A percentile compares a stretch with the other conserved stretches of the same genome.
These are phyloP conservation scores for Elsinoe batatas DNA, from an alignment of 2,329 filamentous ascomycete species.

Conservation along the genomic window DNA sequence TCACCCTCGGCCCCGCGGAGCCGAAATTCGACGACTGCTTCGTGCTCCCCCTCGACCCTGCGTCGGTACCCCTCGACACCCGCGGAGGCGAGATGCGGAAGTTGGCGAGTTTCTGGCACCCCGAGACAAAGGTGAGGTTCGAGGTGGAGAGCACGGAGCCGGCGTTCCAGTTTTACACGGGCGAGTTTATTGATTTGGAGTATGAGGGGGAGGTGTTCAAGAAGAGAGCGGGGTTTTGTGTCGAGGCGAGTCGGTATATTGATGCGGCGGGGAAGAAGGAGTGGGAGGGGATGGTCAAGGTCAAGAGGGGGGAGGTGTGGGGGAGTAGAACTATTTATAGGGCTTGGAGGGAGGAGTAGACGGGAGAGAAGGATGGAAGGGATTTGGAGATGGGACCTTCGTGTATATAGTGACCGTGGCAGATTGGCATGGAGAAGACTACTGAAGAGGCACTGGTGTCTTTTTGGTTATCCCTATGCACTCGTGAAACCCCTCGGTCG, in stretches of 20 bases:
- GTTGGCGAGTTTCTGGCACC: slow-evolving; percentile 64
- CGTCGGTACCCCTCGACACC: slow-evolving; percentile 42
- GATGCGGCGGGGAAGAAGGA: slow-evolving; percentile 75
- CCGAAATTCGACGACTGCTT: slow-evolving; percentile 90
- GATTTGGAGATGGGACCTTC: background rate
- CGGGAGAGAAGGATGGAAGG: background rate
- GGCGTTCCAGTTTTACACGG: slow-evolving; percentile 94
- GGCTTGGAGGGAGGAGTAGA: slow-evolving; percentile 57
- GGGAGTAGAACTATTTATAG: slow-evolving; percentile 75
- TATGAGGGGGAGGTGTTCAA: slow-evolving; percentile 45
- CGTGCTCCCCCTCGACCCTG: slow-evolving; percentile 54
- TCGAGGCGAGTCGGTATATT: slow-evolving; percentile 84
- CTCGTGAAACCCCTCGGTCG: too few relatives aligned
- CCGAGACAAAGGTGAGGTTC: slow-evolving; percentile 64
- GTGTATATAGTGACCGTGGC: background rate
- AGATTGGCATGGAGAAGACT: too few relatives aligned
- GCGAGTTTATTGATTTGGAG: slow-evolving; percentile 71
- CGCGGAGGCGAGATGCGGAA: slow-evolving; percentile 50
- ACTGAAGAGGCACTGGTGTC: too few relatives aligned
- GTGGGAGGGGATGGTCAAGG: slow-evolving; percentile 67
- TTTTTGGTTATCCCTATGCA: too few relatives aligned
- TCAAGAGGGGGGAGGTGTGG: slow-evolving; percentile 79
- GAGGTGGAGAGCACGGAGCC: slow-evolving; percentile 88
- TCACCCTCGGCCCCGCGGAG: slow-evolving; percentile 59
- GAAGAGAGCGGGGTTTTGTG: slow-evolving; percentile 71